A percentile compares a stretch with the other conserved stretches of the same genome.
Evolutionary conservation across 352 stramenopile genomes (phyloP).

Genomic region (Phytophthora pini): DNA sequence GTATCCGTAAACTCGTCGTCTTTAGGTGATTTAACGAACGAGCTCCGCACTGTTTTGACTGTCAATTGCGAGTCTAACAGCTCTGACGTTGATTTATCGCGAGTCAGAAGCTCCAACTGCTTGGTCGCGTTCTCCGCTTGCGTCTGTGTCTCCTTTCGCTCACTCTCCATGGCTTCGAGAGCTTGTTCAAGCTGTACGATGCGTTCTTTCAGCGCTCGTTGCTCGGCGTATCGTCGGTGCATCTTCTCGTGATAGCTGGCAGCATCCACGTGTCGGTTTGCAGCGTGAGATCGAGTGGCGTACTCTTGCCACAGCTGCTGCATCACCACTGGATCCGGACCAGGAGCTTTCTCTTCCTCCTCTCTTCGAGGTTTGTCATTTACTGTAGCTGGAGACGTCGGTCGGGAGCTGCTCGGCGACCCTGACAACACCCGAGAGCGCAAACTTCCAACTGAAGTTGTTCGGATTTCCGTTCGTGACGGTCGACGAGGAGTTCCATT

Average conservation of each 20-base stretch:
- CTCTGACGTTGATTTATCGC: constrained; percentile 14
- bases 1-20: constrained; percentile 17
- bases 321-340: constrained; percentile 49
- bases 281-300: constrained; percentile 48
- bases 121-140: constrained; percentile 22
- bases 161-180: constrained; percentile 35
- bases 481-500: constrained; percentile 25
- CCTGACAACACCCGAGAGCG: constrained; percentile 29
- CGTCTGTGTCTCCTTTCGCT: constrained; percentile 46
- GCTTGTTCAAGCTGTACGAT: constrained; percentile 56
- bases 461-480: constrained; percentile 21
- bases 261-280: constrained; percentile 46
- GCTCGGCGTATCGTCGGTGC: constrained; percentile 74
- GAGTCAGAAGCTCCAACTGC: constrained; percentile 22
- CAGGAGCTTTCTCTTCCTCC: not conserved
- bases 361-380: constrained; percentile 3
- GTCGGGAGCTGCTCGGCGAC: constrained; percentile 17
- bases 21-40: constrained; percentile 14
- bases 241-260: constrained; percentile 76
- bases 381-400: constrained; percentile 28
- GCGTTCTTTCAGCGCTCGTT: constrained; percentile 57
- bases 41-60: constrained; percentile 11
- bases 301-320: constrained; percentile 75
- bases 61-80: constrained; percentile 6
- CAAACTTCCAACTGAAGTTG: constrained; percentile 33